Conservation (phyloP, 495 filamentous ascomycete genomes). For the Baudoinia panamericana region DNA sequence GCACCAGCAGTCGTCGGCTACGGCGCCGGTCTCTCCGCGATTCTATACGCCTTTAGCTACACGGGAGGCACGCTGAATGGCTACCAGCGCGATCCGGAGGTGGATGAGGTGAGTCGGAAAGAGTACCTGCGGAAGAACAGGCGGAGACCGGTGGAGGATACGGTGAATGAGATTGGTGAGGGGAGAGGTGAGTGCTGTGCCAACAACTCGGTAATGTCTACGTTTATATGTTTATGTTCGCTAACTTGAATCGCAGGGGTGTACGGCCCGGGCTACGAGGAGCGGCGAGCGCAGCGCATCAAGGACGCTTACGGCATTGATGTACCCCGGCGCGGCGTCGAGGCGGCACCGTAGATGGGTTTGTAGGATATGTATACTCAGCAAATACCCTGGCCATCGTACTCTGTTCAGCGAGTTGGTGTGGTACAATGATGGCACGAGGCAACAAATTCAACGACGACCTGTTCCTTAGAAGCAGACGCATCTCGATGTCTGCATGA, state of each 20-base stretch:
- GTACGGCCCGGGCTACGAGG: conserved; percentile 69
- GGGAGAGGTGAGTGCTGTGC: conserved; percentile 54
- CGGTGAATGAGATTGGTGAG: conserved; percentile 71
- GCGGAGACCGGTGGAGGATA: conserved; percentile 68
- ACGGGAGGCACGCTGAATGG: conserved; percentile 56
- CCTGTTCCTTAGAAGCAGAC: no score
- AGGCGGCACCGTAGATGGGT: background rate
- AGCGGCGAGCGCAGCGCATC: conserved; percentile 69
- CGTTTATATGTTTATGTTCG: background rate
- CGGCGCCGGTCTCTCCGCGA: conserved; percentile 50
- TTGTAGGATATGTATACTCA: conserved; percentile 7
- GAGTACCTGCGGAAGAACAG: conserved; percentile 59
- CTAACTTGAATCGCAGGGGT: no score
- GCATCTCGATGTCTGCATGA: no score
- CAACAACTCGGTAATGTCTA: background rate
- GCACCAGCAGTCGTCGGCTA: conserved; percentile 70
- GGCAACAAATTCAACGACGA: no score
- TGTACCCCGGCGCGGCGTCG: conserved; percentile 29
- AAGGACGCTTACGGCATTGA: conserved; percentile 88
- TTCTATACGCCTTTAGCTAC: conserved; percentile 60
- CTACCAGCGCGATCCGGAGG: conserved; percentile 40
- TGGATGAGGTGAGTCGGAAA: conserved; percentile 74
- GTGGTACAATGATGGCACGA: no score
- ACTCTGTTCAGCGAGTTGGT: no score
- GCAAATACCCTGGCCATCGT: no score